Base-by-base conservation (phyloP, 257 asterid species). In the Cynanchum wilfordii region DNA sequence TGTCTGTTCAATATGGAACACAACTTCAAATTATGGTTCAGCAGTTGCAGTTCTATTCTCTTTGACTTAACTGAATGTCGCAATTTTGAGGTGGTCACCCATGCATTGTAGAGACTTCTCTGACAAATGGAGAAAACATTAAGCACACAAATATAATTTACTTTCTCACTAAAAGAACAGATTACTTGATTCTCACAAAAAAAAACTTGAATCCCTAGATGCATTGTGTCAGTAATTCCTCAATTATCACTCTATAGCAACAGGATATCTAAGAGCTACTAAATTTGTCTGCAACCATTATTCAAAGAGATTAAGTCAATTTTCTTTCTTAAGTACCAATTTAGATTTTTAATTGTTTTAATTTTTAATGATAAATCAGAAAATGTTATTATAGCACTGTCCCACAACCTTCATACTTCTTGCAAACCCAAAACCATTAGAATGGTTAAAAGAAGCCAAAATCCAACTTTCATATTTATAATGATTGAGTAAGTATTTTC, bases 41-140 rank as follows among this genome's bases (percentile, higher is more conserved):
- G 65, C 42, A 79, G 57, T 68, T 85, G 93, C 69, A 91, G 78
- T 73, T 89, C 88, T 77, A 82, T 82, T 75, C 87, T 85, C 84
- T 87, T 89, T 69, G 88, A 84, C 72, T 63, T 80, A 72, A 88
- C 90, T 44, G 84, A 86, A 70, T 83, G 87, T 75, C 86, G 82
- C 86, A 92, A 78, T 74, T 86, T 89, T 45, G 89, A 81, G 66
- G 82, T 82, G 73, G 89, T 76, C 84, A 84, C 80, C 93, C 93
- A 88, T 68, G 95, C 93, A 81, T 83, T 86, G 50, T 88, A 92
- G 36, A 89, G 81, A 82, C 82, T 87, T 83, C 88, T 86, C 97
- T 92, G 93, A 71, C 63, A 75, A 85, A 68, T 58, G 62, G 13
- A 52, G 54, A 71, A 15, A 69, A 22, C 52, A 68, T 27, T 25